A percentile compares a stretch with the other conserved stretches of the same genome.
Evolutionary conservation across 1,139 yeast species (phyloP).

Genomic region (Hansenula sp.): DNA sequence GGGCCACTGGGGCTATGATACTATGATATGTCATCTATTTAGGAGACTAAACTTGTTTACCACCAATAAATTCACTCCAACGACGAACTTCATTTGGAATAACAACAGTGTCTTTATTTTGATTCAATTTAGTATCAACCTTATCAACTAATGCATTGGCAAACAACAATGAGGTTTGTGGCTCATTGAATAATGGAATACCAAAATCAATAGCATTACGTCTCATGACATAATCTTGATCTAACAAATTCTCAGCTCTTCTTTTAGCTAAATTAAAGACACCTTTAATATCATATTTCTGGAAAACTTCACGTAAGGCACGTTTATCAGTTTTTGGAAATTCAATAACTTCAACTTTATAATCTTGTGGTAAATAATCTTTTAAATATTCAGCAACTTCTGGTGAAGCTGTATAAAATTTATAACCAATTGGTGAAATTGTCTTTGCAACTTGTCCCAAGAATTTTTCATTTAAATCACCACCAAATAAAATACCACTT

Average conservation of each 20-base stretch:
- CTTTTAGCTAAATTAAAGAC: conserved; percentile 90
- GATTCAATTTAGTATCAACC: conserved; percentile 49
- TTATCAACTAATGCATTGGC: conserved; percentile 78
- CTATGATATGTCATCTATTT: no score
- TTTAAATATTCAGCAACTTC: conserved; percentile 67
- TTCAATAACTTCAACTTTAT: conserved; percentile 60
- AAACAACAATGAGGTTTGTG: conserved; percentile 84
- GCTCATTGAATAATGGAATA: conserved; percentile 93
- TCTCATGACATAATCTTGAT: conserved; percentile 95
- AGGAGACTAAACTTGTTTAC: conserved; percentile 63
- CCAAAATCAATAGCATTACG: conserved; percentile 98
- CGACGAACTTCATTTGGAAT: conserved; percentile 85
- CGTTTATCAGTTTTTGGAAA: conserved; percentile 94
- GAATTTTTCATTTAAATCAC: conserved; percentile 71
- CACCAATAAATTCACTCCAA: conserved; percentile 96
- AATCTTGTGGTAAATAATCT: conserved; percentile 35
- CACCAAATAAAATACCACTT: conserved; percentile 86
- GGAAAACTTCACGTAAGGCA: conserved; percentile 89
- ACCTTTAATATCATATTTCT: conserved; percentile 72
- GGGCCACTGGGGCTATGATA: no score
- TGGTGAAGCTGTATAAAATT: conserved; percentile 71
- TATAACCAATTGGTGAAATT: conserved; percentile 73
- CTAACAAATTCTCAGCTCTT: conserved; percentile 79
- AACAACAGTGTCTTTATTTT: conserved; percentile 37
- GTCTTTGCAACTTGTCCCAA: conserved; percentile 71